A percentile compares a stretch with the other conserved stretches of the same genome.
phyloP scores from a whole-genome alignment of 1,284 basidiomycete genomes.

The Pseudozyma pruni region DNA sequence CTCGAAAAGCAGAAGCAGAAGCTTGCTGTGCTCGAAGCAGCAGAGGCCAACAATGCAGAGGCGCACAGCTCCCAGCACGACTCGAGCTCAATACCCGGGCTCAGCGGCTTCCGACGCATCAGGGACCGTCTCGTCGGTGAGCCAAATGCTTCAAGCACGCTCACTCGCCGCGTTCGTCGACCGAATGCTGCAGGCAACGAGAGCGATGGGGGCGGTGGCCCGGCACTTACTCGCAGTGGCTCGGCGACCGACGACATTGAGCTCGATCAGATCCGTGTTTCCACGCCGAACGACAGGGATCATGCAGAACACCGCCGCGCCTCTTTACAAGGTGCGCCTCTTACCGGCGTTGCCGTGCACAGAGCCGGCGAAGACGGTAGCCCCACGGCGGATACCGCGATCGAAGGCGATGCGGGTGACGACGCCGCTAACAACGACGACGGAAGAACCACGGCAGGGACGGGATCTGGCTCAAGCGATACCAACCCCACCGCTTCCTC shows the following conservation, averaged over 20 bases:
- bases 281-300: slow-evolving; percentile 5
- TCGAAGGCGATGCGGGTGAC: slow-evolving; percentile 13
- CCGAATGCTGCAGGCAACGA: slow-evolving; percentile 13
- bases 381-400: background rate
- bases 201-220: slow-evolving; percentile 6
- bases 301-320: background rate
- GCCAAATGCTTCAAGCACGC: slow-evolving; percentile 16
- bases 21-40: slow-evolving; percentile 28
- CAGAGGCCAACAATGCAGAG: slow-evolving; percentile 27
- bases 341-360: slow-evolving; percentile 20
- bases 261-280: slow-evolving; percentile 37
- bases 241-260: slow-evolving; percentile 34
- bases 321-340: slow-evolving; percentile 4
- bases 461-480: slow-evolving; percentile 49
- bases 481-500: slow-evolving; percentile 56
- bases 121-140: slow-evolving; percentile 45
- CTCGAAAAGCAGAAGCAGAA: slow-evolving; percentile 46
- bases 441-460: slow-evolving; percentile 44
- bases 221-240: slow-evolving; percentile 5
- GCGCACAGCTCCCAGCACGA: slow-evolving; percentile 42
- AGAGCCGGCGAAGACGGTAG: slow-evolving; percentile 10
- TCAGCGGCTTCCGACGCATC: slow-evolving; percentile 47
- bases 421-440: slow-evolving; percentile 32
- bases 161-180: slow-evolving; percentile 37
- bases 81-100: slow-evolving; percentile 45